These are phyloP conservation scores for Phalaenopsis aphrodite DNA, from an alignment of 106 monocot genomes.

Conservation along the genomic window DNA sequence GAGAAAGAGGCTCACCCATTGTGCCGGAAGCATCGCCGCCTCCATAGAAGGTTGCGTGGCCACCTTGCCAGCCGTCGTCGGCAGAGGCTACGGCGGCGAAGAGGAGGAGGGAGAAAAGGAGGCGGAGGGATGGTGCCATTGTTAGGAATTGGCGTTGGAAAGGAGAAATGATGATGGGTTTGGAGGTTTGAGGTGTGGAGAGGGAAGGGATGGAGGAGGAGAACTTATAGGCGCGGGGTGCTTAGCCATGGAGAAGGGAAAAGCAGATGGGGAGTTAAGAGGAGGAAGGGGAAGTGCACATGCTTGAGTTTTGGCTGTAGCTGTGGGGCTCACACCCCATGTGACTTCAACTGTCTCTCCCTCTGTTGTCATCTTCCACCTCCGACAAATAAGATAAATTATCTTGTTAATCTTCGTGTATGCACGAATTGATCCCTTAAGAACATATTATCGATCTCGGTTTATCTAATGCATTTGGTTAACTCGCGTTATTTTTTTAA, in stretches of 20 bases:
- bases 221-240: not conserved
- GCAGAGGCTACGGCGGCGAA: not conserved
- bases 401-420: not conserved
- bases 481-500: no score
- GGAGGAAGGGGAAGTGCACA: slow-evolving; percentile 4
- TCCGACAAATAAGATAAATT: slow-evolving; percentile 6
- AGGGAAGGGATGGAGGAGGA: not conserved
- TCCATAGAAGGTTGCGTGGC: slow-evolving; percentile 51
- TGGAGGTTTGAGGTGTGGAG: not conserved
- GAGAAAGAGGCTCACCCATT: slow-evolving; percentile 29
- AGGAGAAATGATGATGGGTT: not conserved
- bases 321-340: not conserved
- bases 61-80: slow-evolving; percentile 21
- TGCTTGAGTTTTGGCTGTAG: not conserved
- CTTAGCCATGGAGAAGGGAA: no score
- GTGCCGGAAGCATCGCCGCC: slow-evolving; percentile 44
- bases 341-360: slow-evolving; percentile 6
- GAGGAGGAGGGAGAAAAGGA: not conserved
- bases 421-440: not conserved
- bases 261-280: not conserved
- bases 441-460: no score
- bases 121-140: slow-evolving; percentile 9
- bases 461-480: no score
- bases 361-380: slow-evolving; percentile 2
- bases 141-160: not conserved